Percentiles rank a stretch among this genome's conserved stretches.
Conservation (phyloP, 176 grass and related monocot species). For the Pontederia paniculata region DNA sequence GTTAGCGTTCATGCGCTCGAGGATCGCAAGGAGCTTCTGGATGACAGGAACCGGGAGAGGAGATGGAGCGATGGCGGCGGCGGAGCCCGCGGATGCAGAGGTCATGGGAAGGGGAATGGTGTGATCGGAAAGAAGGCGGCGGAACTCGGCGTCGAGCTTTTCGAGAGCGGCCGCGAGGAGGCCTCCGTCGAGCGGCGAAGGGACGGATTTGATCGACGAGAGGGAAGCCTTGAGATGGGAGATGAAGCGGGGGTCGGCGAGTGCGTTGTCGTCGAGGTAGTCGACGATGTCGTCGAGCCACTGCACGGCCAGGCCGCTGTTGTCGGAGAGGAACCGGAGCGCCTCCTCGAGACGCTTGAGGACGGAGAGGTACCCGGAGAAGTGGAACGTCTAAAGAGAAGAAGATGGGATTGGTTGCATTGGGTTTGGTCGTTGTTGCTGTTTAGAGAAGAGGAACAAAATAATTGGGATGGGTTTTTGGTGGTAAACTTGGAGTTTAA, state of each 20-base stretch:
- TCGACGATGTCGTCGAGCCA: conserved; percentile 93
- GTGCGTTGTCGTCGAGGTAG: conserved; percentile 65
- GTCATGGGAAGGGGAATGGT: conserved; percentile 42
- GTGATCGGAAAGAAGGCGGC: conserved; percentile 45
- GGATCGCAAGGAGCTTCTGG: conserved; percentile 50
- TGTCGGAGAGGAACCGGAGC: conserved; percentile 50
- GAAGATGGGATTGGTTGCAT: no score
- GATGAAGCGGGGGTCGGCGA: conserved; percentile 73
- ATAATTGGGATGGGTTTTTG: no score
- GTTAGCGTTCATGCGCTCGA: conserved; percentile 35
- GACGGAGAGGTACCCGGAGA: conserved; percentile 48
- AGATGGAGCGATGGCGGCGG: conserved; percentile 15
- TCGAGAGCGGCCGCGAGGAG: conserved; percentile 60
- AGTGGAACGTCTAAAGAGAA: no score
- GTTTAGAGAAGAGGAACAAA: no score
- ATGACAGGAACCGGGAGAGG: conserved; percentile 36
- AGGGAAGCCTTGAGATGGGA: conserved; percentile 44
- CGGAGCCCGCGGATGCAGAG: not conserved
- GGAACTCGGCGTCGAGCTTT: conserved; percentile 54
- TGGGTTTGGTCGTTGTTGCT: no score
- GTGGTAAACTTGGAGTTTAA: no score
- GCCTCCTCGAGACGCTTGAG: conserved; percentile 69
- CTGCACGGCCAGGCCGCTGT: conserved; percentile 63
- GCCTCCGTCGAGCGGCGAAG: conserved; percentile 30
- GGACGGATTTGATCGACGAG: conserved; percentile 18